Percentiles rank a stretch among this genome's conserved stretches.
These are phyloP conservation scores for Barbarea vulgaris DNA, from an alignment of 345 rosid species.

Conservation along the genomic window DNA sequence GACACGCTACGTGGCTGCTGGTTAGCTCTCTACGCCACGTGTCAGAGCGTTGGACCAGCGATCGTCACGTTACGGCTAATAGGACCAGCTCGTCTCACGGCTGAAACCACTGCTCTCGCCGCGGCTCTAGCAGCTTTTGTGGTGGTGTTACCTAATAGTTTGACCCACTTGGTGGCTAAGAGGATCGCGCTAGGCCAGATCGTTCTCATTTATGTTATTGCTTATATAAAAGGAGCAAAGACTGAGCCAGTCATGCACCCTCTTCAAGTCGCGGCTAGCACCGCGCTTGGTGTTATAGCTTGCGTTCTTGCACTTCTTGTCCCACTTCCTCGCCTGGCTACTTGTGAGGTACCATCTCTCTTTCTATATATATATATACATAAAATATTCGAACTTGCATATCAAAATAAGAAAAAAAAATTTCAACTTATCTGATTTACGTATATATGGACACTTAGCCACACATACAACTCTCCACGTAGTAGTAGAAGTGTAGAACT, in stretches of 20 bases:
- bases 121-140: conserved; percentile 62
- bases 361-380: not conserved
- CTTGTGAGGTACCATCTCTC: conserved; percentile 51
- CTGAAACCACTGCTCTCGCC: conserved; percentile 55
- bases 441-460: not conserved
- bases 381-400: not conserved
- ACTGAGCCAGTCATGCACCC: conserved; percentile 71
- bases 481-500: no score
- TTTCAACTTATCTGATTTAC: not conserved
- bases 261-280: conserved; percentile 72
- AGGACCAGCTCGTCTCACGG: conserved; percentile 63
- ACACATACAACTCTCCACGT: conserved; percentile 8
- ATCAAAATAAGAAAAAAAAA: not conserved
- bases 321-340: conserved; percentile 81
- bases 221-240: conserved; percentile 54
- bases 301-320: conserved; percentile 67
- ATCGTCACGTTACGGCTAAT: conserved; percentile 63
- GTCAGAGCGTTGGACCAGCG: conserved; percentile 71
- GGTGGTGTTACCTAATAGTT: conserved; percentile 57
- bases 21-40: conserved; percentile 73
- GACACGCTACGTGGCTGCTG: conserved; percentile 73
- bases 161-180: conserved; percentile 65
- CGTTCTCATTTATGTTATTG: conserved; percentile 66
- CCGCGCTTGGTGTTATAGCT: conserved; percentile 76
- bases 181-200: conserved; percentile 85